These are phyloP conservation scores for Pseudevernia furfuracea DNA, from an alignment of 495 filamentous ascomycete species.

Conservation along the genomic window DNA sequence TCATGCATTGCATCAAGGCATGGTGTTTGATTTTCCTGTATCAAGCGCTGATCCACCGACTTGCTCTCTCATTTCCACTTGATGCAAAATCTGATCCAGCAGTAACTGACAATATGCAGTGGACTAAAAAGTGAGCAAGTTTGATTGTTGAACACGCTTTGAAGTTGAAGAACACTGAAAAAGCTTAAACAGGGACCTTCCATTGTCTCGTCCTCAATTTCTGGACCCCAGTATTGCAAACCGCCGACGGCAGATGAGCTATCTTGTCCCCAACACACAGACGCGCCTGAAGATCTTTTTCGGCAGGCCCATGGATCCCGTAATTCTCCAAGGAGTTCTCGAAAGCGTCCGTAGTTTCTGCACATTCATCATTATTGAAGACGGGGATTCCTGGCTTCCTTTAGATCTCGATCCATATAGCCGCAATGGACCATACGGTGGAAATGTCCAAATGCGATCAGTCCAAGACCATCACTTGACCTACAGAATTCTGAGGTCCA, in stretches of 20 bases:
- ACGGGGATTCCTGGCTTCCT: constrained; percentile 2
- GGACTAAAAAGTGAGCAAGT: background rate
- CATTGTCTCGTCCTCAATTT: background rate
- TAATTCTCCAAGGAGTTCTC: background rate
- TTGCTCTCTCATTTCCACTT: background rate
- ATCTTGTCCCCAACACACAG: background rate
- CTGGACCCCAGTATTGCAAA: too few relatives aligned
- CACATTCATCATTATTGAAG: background rate
- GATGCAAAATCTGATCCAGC: background rate
- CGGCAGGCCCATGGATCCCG: background rate
- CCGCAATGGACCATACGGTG: background rate
- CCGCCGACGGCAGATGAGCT: constrained; percentile 1
- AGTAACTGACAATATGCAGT: background rate
- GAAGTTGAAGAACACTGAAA: background rate
- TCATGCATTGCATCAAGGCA: background rate
- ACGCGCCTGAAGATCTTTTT: constrained; percentile 4
- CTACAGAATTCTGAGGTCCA: background rate
- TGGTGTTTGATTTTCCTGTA: background rate
- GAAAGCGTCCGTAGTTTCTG: constrained; percentile 1
- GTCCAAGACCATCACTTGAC: background rate
- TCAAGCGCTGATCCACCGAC: background rate
- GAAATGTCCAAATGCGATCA: background rate
- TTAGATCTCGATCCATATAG: constrained; percentile 2
- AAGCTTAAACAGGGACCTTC: background rate
- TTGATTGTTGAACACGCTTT: background rate